Percentiles rank a stretch among this genome's conserved stretches.
phyloP scores from a whole-genome alignment of 2,329 filamentous ascomycete species.

The Clonostachys sp. region DNA sequence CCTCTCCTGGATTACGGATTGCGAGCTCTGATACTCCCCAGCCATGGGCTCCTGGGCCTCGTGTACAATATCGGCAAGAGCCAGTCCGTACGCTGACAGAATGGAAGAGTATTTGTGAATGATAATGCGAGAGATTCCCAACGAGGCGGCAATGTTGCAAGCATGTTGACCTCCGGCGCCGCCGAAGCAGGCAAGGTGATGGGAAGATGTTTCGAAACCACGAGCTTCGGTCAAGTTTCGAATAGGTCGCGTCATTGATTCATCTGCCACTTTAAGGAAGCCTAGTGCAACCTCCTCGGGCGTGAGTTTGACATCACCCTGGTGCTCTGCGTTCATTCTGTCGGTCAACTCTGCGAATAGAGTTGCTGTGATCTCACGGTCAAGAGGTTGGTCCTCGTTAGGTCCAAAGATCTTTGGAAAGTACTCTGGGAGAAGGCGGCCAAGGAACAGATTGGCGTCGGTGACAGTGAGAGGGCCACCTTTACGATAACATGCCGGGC shows the following conservation, averaged over 20 bases:
- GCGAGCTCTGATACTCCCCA: conserved; percentile 11
- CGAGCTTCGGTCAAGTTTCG: conserved; percentile 26
- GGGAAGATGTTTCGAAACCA: conserved; percentile 24
- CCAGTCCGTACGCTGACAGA: conserved; percentile 40
- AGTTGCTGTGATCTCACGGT: conserved; percentile 27
- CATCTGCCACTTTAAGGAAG: conserved; percentile 28
- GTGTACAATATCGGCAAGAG: conserved; percentile 37
- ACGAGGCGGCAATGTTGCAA: conserved; percentile 31
- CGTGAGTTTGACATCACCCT: conserved; percentile 17
- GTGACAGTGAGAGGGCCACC: conserved; percentile 68
- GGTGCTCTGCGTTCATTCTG: conserved; percentile 30
- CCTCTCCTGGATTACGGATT: conserved; percentile 6
- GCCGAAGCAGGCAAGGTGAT: conserved; percentile 28
- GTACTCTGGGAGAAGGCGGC: conserved; percentile 49
- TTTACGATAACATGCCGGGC: conserved; percentile 70
- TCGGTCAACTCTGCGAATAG: conserved; percentile 34
- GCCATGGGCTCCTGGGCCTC: conserved; percentile 30
- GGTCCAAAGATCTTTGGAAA: conserved; percentile 70
- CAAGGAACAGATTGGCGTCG: conserved; percentile 66
- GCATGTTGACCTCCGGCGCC: conserved; percentile 37
- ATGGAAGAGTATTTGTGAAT: conserved; percentile 40
- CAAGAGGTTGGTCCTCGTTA: conserved; percentile 52
- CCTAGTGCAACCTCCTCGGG: conserved; percentile 27
- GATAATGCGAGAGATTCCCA: conserved; percentile 35
- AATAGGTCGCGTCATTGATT: conserved; percentile 27